These are phyloP conservation scores for Candida sp. DNA, from an alignment of 1,139 yeast species.

Conservation along the genomic window DNA sequence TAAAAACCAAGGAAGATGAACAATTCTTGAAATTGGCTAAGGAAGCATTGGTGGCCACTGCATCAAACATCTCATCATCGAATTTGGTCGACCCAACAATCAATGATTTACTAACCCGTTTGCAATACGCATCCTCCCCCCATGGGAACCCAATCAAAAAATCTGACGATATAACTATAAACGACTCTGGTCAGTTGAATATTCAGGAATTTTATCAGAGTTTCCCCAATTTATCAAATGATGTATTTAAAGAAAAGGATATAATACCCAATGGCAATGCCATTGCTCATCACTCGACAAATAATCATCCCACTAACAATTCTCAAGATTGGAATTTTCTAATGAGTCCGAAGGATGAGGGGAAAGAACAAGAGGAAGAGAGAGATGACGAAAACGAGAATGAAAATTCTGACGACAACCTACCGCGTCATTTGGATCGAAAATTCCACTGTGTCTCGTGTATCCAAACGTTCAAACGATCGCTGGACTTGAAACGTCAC, in stretches of 20 bases:
- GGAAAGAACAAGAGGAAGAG: conserved; percentile 8
- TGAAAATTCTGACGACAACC: conserved; percentile 4
- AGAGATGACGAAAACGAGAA: conserved; percentile 10
- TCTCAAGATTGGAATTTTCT: conserved; percentile 36
- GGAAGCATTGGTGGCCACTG: conserved; percentile 47
- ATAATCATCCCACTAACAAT: conserved; percentile 12
- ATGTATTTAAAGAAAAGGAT: conserved; percentile 22
- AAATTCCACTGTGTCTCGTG: conserved; percentile 49
- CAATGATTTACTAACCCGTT: conserved; percentile 44
- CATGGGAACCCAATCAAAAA: conserved; percentile 47
- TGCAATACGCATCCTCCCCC: conserved; percentile 54
- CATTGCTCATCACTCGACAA: conserved; percentile 2
- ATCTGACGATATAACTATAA: conserved; percentile 32
- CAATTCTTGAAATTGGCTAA: conserved; percentile 40
- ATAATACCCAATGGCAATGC: conserved; percentile 3
- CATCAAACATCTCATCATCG: conserved; percentile 25
- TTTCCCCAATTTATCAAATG: conserved; percentile 44
- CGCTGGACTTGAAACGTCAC: conserved; percentile 64
- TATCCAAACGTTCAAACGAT: conserved; percentile 54
- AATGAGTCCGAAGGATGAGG: conserved; percentile 22
- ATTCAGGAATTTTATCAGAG: conserved; percentile 40
- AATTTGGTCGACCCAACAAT: conserved; percentile 51
- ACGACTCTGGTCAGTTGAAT: conserved; percentile 42
- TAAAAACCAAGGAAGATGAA: conserved; percentile 26
- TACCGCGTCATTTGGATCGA: conserved; percentile 16